Conservation (phyloP, 805 yeast genomes). For the Sugiyamaella smithiae region DNA sequence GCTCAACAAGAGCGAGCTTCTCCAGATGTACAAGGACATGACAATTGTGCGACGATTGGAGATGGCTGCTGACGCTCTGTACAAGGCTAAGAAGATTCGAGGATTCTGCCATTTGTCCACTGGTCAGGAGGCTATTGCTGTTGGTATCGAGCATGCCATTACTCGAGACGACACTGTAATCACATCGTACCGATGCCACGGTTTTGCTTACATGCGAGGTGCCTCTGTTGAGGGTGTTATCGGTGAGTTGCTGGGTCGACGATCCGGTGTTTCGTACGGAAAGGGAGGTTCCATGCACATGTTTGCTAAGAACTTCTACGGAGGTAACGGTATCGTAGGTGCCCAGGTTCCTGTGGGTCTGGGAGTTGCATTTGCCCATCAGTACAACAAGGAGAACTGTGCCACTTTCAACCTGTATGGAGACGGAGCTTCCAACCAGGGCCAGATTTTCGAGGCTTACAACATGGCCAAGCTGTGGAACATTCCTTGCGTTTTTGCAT, state of each 20-base stretch:
- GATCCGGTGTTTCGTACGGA: conserved; percentile 93
- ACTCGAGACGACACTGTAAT: conserved; percentile 81
- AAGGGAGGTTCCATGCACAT: conserved; percentile 99
- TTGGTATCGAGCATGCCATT: conserved; percentile 95
- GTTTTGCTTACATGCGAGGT: conserved; percentile 96
- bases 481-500: conserved; percentile 89
- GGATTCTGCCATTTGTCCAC: conserved; percentile 98
- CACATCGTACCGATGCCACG: conserved; percentile 98
- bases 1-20: conserved; percentile 73
- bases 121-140: conserved; percentile 99
- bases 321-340: conserved; percentile 99
- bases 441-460: conserved; percentile 96
- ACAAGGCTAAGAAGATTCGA: conserved; percentile 97
- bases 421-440: conserved; percentile 99
- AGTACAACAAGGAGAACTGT: conserved; percentile 67
- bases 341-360: conserved; percentile 99
- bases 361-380: conserved; percentile 97
- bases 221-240: conserved; percentile 84
- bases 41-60: conserved; percentile 87
- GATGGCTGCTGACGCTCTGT: conserved; percentile 97
- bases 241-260: conserved; percentile 96
- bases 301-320: conserved; percentile 93
- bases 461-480: conserved; percentile 99
- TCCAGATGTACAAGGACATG: conserved; percentile 97
- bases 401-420: conserved; percentile 91